Evolutionary conservation across 2,329 filamentous ascomycete genomes (phyloP).

Genomic region (Verticillium longisporum): DNA sequence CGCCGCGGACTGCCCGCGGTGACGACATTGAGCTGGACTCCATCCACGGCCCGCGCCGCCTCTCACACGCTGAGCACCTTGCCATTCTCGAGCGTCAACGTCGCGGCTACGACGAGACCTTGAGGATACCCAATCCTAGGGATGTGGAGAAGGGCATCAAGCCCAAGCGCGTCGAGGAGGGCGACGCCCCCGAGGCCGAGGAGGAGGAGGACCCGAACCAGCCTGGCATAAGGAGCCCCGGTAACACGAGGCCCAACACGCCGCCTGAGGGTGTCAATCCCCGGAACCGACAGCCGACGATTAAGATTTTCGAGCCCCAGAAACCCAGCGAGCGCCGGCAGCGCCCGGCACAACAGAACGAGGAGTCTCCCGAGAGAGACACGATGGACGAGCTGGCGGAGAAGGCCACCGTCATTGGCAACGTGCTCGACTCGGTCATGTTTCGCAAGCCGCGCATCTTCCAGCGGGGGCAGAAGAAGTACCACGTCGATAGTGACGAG

Average conservation of each 20-base stretch:
- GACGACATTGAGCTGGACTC: neutral
- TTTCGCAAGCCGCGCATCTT: conserved; percentile 35
- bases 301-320: conserved; percentile 61
- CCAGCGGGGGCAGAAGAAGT: conserved; percentile 28
- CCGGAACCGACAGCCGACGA: conserved; percentile 38
- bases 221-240: conserved; percentile 15
- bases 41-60: neutral
- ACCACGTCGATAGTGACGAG: conserved; percentile 28
- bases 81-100: conserved; percentile 62
- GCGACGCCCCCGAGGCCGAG: conserved; percentile 26
- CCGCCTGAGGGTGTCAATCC: conserved; percentile 12
- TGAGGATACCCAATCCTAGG: conserved; percentile 86
- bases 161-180: conserved; percentile 46
- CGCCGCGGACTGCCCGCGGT: neutral
- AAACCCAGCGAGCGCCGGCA: conserved; percentile 23
- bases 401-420: conserved; percentile 32
- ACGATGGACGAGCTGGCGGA: conserved; percentile 30
- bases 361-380: conserved; percentile 15
- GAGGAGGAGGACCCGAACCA: conserved; percentile 20
- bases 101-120: conserved; percentile 65
- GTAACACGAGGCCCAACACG: conserved; percentile 1
- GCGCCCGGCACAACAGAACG: neutral
- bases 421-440: conserved; percentile 32
- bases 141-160: conserved; percentile 80
- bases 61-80: conserved; percentile 65